Evolutionary conservation across 768 basidiomycete species (phyloP).

Genomic region (Lactifluus hygrophoroides): DNA sequence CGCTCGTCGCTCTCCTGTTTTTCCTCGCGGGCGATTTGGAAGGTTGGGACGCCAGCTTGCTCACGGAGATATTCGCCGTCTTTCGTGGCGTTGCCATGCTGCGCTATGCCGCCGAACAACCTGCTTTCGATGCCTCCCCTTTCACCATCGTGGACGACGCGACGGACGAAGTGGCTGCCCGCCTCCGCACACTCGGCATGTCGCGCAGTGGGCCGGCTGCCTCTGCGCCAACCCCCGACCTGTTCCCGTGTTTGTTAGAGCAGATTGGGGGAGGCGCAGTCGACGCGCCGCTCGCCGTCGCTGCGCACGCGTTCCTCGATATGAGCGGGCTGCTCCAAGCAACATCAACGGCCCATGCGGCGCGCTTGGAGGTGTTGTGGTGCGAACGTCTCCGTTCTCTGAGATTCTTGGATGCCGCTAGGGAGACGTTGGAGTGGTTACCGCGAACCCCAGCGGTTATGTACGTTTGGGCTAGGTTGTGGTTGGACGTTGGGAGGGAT

Average conservation of each 20-base stretch:
- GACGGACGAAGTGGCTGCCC: constrained; percentile 49
- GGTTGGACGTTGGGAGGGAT: constrained; percentile 53
- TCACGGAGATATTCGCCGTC: constrained; percentile 70
- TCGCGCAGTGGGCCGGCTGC: constrained; percentile 28
- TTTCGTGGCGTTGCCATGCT: constrained; percentile 73
- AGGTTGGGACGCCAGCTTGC: constrained; percentile 53
- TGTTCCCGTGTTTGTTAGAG: constrained; percentile 54
- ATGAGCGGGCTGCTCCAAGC: constrained; percentile 58
- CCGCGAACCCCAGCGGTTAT: constrained; percentile 68
- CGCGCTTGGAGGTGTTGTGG: constrained; percentile 60
- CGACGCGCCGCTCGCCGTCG: constrained; percentile 42
- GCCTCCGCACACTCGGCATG: constrained; percentile 69
- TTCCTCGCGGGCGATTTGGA: constrained; percentile 59
- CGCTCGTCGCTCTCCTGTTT: constrained; percentile 58
- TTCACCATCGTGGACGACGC: constrained; percentile 23
- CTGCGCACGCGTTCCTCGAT: constrained; percentile 67
- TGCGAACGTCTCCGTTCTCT: constrained; percentile 60
- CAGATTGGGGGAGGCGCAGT: constrained; percentile 33
- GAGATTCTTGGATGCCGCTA: constrained; percentile 51
- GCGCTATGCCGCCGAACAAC: constrained; percentile 50
- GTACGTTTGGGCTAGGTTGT: constrained; percentile 64
- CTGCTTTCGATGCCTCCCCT: constrained; percentile 36
- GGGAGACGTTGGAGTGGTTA: constrained; percentile 65
- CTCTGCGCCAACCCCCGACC: constrained; percentile 37
- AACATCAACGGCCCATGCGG: constrained; percentile 57